These are phyloP conservation scores for Saccharomyces paradoxus DNA, from an alignment of 805 yeast genomes.

Conservation along the genomic window DNA sequence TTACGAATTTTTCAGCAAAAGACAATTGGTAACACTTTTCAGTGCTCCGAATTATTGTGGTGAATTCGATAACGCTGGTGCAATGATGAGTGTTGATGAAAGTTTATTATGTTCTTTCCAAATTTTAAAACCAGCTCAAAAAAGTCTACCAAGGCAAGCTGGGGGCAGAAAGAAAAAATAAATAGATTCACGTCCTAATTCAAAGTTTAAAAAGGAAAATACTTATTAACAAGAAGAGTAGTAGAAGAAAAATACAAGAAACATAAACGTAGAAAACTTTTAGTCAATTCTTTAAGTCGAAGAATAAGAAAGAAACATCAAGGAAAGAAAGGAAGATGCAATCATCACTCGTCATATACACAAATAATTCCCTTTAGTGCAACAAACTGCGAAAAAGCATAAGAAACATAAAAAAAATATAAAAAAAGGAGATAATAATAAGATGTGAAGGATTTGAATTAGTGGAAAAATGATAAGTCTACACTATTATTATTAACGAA, in stretches of 20 bases:
- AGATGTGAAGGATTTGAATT: background rate
- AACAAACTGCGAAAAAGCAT: background rate
- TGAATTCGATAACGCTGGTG: slow-evolving; percentile 98
- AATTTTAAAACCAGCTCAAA: slow-evolving; percentile 95
- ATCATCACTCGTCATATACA: background rate
- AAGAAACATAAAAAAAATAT: background rate
- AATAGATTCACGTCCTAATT: background rate
- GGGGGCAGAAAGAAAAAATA: slow-evolving; percentile 31
- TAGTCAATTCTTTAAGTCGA: background rate
- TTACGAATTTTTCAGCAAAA: slow-evolving; percentile 90
- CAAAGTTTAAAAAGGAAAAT: slow-evolving; percentile 2
- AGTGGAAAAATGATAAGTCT: background rate
- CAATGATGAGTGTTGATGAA: slow-evolving; percentile 99
- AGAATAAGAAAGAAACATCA: slow-evolving; percentile 4
- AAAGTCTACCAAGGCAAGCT: slow-evolving; percentile 37
- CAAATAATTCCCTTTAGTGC: background rate
- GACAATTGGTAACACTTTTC: slow-evolving; percentile 91
- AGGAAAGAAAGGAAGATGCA: background rate
- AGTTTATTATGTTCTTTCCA: slow-evolving; percentile 91
- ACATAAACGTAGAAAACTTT: background rate
- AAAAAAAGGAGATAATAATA: background rate
- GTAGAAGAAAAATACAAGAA: background rate
- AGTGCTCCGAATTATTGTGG: slow-evolving; percentile 99
- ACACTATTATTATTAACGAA: background rate
- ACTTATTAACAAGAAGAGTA: background rate